Evolutionary conservation across 2,329 filamentous ascomycete species (phyloP).

Genomic region (Exutisphaerella laricina): DNA sequence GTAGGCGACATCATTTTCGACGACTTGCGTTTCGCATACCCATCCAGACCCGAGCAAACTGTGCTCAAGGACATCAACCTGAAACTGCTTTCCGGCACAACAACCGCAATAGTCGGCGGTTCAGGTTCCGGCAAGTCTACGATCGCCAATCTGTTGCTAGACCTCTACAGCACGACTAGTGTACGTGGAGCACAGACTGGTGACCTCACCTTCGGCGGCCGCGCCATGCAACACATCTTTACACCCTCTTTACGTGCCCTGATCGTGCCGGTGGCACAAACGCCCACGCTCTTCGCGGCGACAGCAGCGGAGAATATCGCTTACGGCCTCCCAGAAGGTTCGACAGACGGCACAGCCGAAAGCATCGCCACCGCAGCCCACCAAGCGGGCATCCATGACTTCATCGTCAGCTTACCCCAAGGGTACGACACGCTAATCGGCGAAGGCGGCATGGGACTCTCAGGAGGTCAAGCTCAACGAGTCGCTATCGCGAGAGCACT

Average conservation of each 20-base stretch:
- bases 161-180: constrained; percentile 64
- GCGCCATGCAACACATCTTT: constrained; percentile 55
- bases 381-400: constrained; percentile 66
- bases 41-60: constrained; percentile 45
- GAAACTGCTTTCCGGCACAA: constrained; percentile 56
- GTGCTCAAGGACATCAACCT: constrained; percentile 65
- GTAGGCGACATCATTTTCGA: constrained; percentile 55
- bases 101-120: constrained; percentile 71
- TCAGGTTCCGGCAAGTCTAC: constrained; percentile 94
- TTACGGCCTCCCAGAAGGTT: constrained; percentile 63
- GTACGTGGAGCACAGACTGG: constrained; percentile 22
- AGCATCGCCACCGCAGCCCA: constrained; percentile 48
- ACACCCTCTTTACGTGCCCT: constrained; percentile 54
- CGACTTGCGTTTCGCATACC: constrained; percentile 67
- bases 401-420: constrained; percentile 63
- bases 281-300: constrained; percentile 69
- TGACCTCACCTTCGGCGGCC: constrained; percentile 54
- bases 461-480: constrained; percentile 77
- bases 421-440: constrained; percentile 71
- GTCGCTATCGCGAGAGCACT: constrained; percentile 76
- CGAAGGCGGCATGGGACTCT: constrained; percentile 67
- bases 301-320: constrained; percentile 74
- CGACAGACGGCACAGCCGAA: constrained; percentile 42
- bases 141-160: constrained; percentile 66
- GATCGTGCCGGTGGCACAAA: constrained; percentile 65